Base-by-base conservation (phyloP, 345 rosid genomes). In the Adansonia digitata region DNA sequence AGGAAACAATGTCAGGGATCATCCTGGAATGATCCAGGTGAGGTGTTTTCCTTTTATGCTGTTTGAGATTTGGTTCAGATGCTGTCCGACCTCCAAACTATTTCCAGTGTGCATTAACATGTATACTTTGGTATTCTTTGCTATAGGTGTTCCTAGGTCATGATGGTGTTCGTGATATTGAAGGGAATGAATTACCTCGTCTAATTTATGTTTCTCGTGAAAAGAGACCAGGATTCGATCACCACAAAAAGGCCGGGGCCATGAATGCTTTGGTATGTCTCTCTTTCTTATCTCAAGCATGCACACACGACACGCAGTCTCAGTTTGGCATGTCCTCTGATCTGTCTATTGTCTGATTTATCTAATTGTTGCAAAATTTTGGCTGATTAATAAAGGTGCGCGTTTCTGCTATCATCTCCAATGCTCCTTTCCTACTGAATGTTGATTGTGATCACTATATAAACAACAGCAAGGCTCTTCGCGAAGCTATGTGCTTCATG, bases 1-100 rank as follows among this genome's bases (percentile, higher is more conserved):
- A 0, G 98, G 98, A 76, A 93, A 93, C 81, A 87, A 87, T 76
- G 92, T 91, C 64, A 80, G 93, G 63, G 98, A 93, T 86, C 98
- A 93, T 80, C 98, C 98, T 39, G 98, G 97, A 73, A 93, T 93
- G 98, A 93, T 93, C 67, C 98, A 93, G 94, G 98, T 91, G 46
- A 82, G 71, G 31, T 75, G 40, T 70, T 64, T 75, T 72, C 37
- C 71, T 49, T 52, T 49, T 49, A 72, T 73, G 37, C 10, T 1
- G 22, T 71, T 42, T 56, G 27, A 15, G 67, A n/a, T 63, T 26
- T 68, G 55, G 56, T 43, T 55, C 51, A 29, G 45, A 37, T 74
- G 69, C 55, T 46, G 56, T 24, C 29, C 35, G 64, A 45, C 27
- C 14, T 4, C 24, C 48, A 49, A 11, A 26, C 39, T 20, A 22